Conservation (phyloP, 2,329 filamentous ascomycete genomes). For the Fusarium cyanostomum region DNA sequence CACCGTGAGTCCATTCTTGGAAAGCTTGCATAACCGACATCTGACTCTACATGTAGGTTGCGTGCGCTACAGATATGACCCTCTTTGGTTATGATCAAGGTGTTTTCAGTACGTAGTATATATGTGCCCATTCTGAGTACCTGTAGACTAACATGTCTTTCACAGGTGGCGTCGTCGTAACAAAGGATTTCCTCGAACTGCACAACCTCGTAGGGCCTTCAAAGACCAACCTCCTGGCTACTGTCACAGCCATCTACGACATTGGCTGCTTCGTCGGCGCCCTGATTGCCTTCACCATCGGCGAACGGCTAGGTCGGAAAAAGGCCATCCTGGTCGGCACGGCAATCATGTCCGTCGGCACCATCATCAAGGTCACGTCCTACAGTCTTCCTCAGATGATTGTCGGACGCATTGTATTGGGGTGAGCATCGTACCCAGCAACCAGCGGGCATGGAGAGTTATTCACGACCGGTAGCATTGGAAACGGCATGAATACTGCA, state of each 20-base stretch:
- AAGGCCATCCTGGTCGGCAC: slow-evolving; percentile 22
- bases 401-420: slow-evolving; percentile 17
- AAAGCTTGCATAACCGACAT: neutral
- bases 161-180: slow-evolving; percentile 22
- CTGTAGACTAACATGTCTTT: too few species aligned
- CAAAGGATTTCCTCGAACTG: slow-evolving; percentile 18
- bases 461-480: neutral
- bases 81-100: slow-evolving; percentile 25
- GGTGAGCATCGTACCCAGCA: neutral
- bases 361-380: slow-evolving; percentile 16
- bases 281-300: slow-evolving; percentile 17
- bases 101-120: slow-evolving; percentile 13
- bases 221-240: slow-evolving; percentile 22
- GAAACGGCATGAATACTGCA: slow-evolving; percentile 46
- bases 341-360: slow-evolving; percentile 20
- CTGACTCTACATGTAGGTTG: neutral
- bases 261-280: slow-evolving; percentile 25
- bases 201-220: slow-evolving; percentile 21
- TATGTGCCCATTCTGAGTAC: too few species aligned
- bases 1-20: neutral
- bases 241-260: slow-evolving; percentile 26
- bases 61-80: slow-evolving; percentile 22
- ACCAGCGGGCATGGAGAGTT: fast-evolving
- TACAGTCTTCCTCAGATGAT: slow-evolving; percentile 30
- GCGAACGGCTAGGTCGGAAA: slow-evolving; percentile 18